These are phyloP conservation scores for Colletotrichum spinosum DNA, from an alignment of 2,329 filamentous ascomycete species.

Conservation along the genomic window DNA sequence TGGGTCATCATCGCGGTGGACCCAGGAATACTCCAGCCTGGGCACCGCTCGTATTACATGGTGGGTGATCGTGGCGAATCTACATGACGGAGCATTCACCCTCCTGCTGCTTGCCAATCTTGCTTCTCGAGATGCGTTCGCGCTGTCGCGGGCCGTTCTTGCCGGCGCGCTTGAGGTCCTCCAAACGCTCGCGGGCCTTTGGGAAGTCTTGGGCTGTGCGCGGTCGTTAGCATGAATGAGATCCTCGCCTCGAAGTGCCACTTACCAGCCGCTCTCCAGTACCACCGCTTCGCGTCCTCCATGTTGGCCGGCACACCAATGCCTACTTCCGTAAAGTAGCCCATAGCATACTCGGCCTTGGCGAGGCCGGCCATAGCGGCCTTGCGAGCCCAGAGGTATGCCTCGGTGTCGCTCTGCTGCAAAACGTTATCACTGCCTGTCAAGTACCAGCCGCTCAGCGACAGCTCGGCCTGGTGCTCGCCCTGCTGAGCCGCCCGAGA, in stretches of 20 bases:
- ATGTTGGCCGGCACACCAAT: slow-evolving; percentile 88
- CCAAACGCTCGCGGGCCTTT: slow-evolving; percentile 90
- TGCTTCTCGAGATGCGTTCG: slow-evolving; percentile 84
- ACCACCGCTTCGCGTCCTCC: slow-evolving; percentile 98
- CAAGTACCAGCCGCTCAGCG: slow-evolving; percentile 92
- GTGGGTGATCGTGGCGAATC: slow-evolving; percentile 37
- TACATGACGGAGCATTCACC: slow-evolving; percentile 91
- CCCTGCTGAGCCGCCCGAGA: slow-evolving; percentile 90
- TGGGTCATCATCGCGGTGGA: no score
- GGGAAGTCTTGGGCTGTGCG: slow-evolving; percentile 87
- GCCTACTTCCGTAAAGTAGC: slow-evolving; percentile 95
- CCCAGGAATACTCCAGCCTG: no score
- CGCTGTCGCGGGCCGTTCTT: slow-evolving; percentile 78
- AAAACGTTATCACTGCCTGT: slow-evolving; percentile 90
- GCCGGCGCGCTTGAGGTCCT: slow-evolving; percentile 83
- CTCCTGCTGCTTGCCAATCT: slow-evolving; percentile 85
- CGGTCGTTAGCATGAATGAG: slow-evolving; percentile 43
- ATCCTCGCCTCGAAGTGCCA: slow-evolving; percentile 42
- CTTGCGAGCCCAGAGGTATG: slow-evolving; percentile 96
- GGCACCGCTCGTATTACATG: no score
- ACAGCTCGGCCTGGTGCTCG: slow-evolving; percentile 92
- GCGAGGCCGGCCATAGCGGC: slow-evolving; percentile 87
- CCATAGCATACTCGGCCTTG: slow-evolving; percentile 98
- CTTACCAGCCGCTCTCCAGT: slow-evolving; percentile 96
- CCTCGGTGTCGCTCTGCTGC: slow-evolving; percentile 93